A percentile compares a stretch with the other conserved stretches of the same genome.
phyloP scores from a whole-genome alignment of 78 protist species.

The Emiliania huxleyi region DNA sequence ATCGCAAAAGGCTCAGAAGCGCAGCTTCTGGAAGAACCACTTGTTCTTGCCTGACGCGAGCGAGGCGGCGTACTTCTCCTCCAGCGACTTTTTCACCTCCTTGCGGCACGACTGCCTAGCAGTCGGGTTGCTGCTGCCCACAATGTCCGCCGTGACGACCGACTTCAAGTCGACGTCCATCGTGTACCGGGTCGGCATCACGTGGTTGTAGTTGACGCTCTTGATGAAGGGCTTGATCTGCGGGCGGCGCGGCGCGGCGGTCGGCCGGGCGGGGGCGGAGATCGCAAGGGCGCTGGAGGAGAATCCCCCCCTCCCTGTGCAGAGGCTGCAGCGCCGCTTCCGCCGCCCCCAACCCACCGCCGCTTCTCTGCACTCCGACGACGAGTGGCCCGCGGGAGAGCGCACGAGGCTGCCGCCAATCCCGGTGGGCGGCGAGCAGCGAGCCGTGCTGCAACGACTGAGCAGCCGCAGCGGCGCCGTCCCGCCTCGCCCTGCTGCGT shows the following conservation, averaged over 20 bases:
- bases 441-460: no score
- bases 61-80: conserved; percentile 52
- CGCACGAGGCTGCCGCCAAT: not conserved
- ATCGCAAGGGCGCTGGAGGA: not conserved
- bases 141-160: conserved; percentile 46
- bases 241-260: no score
- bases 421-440: not conserved
- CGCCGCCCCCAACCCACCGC: no score
- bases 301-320: no score
- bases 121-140: not conserved
- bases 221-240: conserved; percentile 88
- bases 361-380: not conserved
- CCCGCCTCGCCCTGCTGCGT: no score
- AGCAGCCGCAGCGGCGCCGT: no score
- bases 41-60: conserved; percentile 92
- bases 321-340: no score
- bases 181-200: conserved; percentile 92
- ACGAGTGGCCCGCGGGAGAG: not conserved
- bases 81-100: conserved; percentile 62
- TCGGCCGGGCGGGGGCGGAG: no score
- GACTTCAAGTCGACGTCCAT: conserved; percentile 57
- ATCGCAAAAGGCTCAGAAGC: conserved; percentile 79
- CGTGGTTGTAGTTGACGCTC: conserved; percentile 94
- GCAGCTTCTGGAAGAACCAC: conserved; percentile 97
- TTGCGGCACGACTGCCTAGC: conserved; percentile 57